Evolutionary conservation across 2,329 filamentous ascomycete species (phyloP), one percentile per base, ranked within the genome.

Genomic region (Lasiodiplodia sp.): DNA sequence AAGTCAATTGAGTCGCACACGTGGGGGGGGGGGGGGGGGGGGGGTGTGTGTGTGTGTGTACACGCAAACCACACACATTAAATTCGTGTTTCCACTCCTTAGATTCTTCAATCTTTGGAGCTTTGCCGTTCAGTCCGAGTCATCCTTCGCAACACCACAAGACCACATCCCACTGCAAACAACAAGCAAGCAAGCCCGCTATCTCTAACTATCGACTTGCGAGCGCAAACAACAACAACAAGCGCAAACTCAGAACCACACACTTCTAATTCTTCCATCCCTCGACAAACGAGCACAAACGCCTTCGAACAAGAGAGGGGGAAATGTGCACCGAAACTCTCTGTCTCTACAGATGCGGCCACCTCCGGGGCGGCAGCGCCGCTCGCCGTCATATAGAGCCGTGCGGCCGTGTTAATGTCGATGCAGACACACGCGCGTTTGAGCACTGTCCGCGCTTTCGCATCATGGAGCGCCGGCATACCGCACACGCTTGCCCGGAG

Each of bases 311-410:
- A 44, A 40, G 23, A 7, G 18, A 34, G 37, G 25, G 37, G 37
- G n/a, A 11, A 52, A 63, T 63, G 58, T 63, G 58, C 58, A 63
- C 58, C 58, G 58, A 63, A 63, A 63, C 40, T 18, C 40, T 63
- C 11, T 11, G 14, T 28, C 58, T 63, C 44, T 63, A 63, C 44
- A 37, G 14, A 23, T 63, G 58, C 58, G 58, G 58, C 11, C 58
- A 63, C 28, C 14, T 34, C 16, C 58, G 40, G 44, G 58, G 58
- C 58, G 38, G 57, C 57, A 40, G 11, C 57, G 38, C 57, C 21
- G 23, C 21, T 23, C 56, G 40, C 3, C 58, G 44, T 10, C 28
- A 44, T 25, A 52, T 51, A 44, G 23, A 62, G 25, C 57, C 38
- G n/a, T 63, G 44, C 58, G 51, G 44, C 58, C 44, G 58, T 28